Evolutionary conservation across 768 basidiomycete species (phyloP).

Genomic region (Clathrus columnatus): DNA sequence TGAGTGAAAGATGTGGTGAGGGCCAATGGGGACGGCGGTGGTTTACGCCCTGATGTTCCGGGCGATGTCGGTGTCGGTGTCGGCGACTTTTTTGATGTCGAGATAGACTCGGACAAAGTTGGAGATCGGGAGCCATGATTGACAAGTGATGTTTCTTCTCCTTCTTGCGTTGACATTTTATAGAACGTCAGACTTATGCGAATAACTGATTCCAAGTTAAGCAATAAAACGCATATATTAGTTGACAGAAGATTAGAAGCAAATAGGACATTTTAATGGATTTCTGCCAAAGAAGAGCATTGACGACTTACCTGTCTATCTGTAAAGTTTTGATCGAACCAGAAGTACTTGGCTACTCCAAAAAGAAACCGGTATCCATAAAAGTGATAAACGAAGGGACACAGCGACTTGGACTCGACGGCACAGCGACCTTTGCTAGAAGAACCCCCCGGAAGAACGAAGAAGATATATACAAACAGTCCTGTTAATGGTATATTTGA

Average conservation of each 20-base stretch:
- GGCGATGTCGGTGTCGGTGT: neutral
- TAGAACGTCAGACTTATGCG: conserved; percentile 41
- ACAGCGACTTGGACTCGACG: no score
- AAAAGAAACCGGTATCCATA: neutral
- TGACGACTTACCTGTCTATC: neutral
- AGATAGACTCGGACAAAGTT: conserved; percentile 22
- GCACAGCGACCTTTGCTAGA: no score
- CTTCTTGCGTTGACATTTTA: conserved; percentile 1
- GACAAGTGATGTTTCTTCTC: neutral
- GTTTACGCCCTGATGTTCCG: conserved; percentile 1
- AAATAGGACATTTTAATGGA: neutral
- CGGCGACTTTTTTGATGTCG: conserved; percentile 46
- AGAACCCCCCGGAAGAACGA: no score
- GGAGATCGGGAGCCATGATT: conserved; percentile 1
- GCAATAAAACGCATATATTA: neutral
- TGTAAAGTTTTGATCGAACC: neutral
- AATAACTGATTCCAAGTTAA: no score
- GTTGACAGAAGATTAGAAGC: neutral
- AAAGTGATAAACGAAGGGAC: no score
- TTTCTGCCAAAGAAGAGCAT: neutral
- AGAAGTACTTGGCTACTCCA: no score
- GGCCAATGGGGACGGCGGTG: conserved; percentile 6
- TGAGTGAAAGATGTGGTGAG: neutral
- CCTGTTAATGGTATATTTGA: neutral
- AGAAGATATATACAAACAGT: no score